These are phyloP conservation scores for Dacryopinax primogenitus DNA, from an alignment of 768 basidiomycete species.

Conservation along the genomic window DNA sequence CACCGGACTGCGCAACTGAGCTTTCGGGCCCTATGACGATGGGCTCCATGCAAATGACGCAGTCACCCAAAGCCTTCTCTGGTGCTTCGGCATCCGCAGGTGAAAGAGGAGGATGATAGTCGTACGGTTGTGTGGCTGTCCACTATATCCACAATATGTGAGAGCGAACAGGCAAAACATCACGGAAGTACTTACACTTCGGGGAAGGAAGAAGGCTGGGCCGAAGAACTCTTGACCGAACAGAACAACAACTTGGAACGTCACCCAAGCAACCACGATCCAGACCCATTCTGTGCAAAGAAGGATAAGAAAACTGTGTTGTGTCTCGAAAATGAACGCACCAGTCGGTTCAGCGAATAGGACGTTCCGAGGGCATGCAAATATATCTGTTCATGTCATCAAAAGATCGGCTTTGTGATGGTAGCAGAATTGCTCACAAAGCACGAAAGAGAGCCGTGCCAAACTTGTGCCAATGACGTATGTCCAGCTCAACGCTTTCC, in stretches of 20 bases:
- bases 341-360: constrained; percentile 64
- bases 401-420: not conserved
- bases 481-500: constrained; percentile 50
- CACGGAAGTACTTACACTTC: constrained; percentile 35
- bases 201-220: constrained; percentile 72
- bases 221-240: constrained; percentile 64
- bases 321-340: too few relatives aligned
- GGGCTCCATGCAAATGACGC: constrained; percentile 86
- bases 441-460: constrained; percentile 33
- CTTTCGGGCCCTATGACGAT: constrained; percentile 42
- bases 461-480: constrained; percentile 68
- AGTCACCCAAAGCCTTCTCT: constrained; percentile 68
- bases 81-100: constrained; percentile 59
- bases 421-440: not conserved
- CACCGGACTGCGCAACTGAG: constrained; percentile 18
- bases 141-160: constrained; percentile 34
- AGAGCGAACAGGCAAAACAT: constrained; percentile 9
- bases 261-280: constrained; percentile 44
- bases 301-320: too few relatives aligned
- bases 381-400: constrained; percentile 46
- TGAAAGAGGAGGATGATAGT: constrained; percentile 76
- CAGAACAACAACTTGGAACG: constrained; percentile 48
- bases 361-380: constrained; percentile 74
- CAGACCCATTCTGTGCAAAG: constrained; percentile 62
- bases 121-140: constrained; percentile 47